A percentile compares a stretch with the other conserved stretches of the same genome.
These are phyloP conservation scores for Populus nigra DNA, from an alignment of 345 rosid species.

Conservation along the genomic window DNA sequence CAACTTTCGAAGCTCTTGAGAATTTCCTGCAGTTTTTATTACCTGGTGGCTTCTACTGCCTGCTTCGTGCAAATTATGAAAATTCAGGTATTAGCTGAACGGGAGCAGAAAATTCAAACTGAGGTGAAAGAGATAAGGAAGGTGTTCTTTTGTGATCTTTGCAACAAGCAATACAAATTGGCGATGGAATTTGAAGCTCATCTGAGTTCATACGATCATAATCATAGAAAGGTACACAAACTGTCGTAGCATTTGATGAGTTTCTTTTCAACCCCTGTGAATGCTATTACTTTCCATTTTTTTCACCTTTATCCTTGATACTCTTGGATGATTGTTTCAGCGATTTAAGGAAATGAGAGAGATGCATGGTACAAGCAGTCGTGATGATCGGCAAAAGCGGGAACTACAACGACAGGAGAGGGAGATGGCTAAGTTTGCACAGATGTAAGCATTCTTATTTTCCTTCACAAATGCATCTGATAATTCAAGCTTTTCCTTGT, in stretches of 20 bases:
- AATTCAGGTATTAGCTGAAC: conserved; percentile 99
- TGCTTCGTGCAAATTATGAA: conserved; percentile 99
- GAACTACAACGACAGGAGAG: conserved; percentile 86
- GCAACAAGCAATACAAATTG: conserved; percentile 94
- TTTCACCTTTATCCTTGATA: not conserved
- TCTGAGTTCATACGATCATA: conserved; percentile 95
- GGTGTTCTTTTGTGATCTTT: conserved; percentile 90
- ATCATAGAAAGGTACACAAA: conserved; percentile 80
- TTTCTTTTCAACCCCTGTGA: not conserved
- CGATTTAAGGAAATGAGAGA: conserved; percentile 96
- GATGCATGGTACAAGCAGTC: conserved; percentile 76
- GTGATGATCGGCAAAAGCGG: conserved; percentile 90
- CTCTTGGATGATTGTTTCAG: conserved; percentile 39
- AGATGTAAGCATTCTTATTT: conserved; percentile 30
- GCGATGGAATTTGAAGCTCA: conserved; percentile 97
- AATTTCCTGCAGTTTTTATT: conserved; percentile 95
- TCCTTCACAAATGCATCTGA: conserved; percentile 6
- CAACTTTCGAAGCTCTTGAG: conserved; percentile 78
- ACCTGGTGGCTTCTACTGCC: conserved; percentile 99
- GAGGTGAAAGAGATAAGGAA: conserved; percentile 92
- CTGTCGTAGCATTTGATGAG: not conserved
- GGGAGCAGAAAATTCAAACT: conserved; percentile 96
- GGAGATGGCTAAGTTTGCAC: conserved; percentile 83
- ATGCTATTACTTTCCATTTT: not conserved
- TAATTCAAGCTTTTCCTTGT: not conserved